Percentiles rank a stretch among this genome's conserved stretches.
These are phyloP conservation scores for Penicillium decumbens DNA, from an alignment of 2,329 filamentous ascomycete species.

Conservation along the genomic window DNA sequence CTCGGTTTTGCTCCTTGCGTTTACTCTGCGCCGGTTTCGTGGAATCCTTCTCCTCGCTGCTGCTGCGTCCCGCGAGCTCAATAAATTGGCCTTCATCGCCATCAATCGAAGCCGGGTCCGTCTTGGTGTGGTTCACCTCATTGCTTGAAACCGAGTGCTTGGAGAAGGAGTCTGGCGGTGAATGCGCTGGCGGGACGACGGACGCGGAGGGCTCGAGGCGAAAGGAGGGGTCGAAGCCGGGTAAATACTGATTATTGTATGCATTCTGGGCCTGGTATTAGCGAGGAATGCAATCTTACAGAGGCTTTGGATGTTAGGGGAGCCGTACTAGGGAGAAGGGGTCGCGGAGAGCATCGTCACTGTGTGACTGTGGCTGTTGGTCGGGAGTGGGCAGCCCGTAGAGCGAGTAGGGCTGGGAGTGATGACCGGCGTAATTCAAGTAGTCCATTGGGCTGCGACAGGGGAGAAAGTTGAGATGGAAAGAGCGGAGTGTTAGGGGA, in stretches of 20 bases:
- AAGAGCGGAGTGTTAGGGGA: not conserved
- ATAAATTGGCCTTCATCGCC: slow-evolving; percentile 25
- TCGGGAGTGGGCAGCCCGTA: slow-evolving; percentile 44
- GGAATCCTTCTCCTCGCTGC: slow-evolving; percentile 52
- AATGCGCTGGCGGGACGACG: slow-evolving; percentile 33
- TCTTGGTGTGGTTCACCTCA: slow-evolving; percentile 19
- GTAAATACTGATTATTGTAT: slow-evolving; percentile 33
- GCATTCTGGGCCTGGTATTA: slow-evolving; percentile 27
- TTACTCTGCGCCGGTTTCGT: slow-evolving; percentile 54
- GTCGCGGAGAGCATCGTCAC: slow-evolving; percentile 46
- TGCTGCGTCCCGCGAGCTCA: slow-evolving; percentile 40
- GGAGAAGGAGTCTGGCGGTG: slow-evolving; percentile 35
- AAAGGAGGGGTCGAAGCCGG: slow-evolving; percentile 38
- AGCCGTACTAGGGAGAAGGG: slow-evolving; percentile 30
- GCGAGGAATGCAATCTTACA: not conserved
- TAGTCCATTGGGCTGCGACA: slow-evolving; percentile 49
- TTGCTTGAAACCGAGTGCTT: slow-evolving; percentile 33
- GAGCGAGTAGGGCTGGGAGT: slow-evolving; percentile 48
- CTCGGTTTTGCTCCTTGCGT: slow-evolving; percentile 67
- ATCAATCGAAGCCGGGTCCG: slow-evolving; percentile 29
- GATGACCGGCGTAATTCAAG: slow-evolving; percentile 46
- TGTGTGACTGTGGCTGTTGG: slow-evolving; percentile 36
- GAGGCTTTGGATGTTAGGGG: not conserved
- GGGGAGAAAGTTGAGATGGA: not conserved
- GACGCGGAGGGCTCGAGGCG: slow-evolving; percentile 31